A percentile compares a stretch with the other conserved stretches of the same genome.
phyloP scores from a whole-genome alignment of 2,329 filamentous ascomycete genomes.

The Sphaerulina musiva region DNA sequence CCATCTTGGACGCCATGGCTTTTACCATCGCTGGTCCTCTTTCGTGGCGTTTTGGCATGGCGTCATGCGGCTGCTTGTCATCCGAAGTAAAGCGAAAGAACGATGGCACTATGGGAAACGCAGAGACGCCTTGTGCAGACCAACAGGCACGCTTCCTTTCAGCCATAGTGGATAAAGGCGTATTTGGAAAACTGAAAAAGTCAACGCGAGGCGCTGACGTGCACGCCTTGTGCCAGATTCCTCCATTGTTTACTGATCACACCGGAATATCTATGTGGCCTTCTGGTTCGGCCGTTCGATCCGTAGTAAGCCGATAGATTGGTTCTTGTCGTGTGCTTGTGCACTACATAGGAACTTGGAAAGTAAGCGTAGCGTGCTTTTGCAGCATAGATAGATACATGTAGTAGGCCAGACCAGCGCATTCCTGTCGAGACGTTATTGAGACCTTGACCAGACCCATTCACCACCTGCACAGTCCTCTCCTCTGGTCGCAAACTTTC shows the following conservation, averaged over 20 bases:
- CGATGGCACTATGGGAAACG: neutral
- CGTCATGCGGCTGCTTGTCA: neutral
- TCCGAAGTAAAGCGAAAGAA: neutral
- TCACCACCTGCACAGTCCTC: neutral
- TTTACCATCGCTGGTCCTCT: neutral
- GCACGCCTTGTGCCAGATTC: neutral
- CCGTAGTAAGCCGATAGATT: neutral
- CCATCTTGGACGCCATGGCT: neutral
- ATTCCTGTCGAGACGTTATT: neutral
- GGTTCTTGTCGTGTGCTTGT: neutral
- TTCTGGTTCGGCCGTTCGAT: neutral
- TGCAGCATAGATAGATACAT: neutral
- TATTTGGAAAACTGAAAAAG: neutral
- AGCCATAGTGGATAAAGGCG: neutral
- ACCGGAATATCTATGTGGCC: too few relatives aligned
- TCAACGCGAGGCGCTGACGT: neutral
- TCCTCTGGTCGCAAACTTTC: neutral
- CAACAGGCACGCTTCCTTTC: neutral
- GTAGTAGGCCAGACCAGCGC: neutral
- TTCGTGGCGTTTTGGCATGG: neutral
- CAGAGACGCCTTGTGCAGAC: neutral
- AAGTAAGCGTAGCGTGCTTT: neutral
- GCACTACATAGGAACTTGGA: neutral
- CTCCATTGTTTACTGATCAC: too few relatives aligned
- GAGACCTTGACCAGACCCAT: neutral